Evolutionary conservation across 2,329 filamentous ascomycete species (phyloP).

Genomic region (Fusarium devonianum): DNA sequence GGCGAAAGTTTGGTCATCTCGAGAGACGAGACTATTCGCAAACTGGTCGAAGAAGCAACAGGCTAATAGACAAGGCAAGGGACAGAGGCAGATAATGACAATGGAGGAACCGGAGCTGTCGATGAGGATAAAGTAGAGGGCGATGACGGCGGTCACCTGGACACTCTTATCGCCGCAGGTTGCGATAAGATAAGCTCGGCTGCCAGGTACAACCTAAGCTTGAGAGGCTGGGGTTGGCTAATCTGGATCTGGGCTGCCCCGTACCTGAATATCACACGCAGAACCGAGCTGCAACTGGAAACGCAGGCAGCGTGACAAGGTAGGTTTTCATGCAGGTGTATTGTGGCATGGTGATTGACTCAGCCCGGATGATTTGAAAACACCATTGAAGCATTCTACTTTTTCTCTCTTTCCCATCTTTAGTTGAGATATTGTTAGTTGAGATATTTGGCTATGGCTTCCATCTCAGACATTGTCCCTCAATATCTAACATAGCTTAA

Average conservation of each 20-base stretch:
- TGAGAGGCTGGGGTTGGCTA: background rate
- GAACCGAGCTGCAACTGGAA: background rate
- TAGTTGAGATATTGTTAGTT: slow-evolving; percentile 7
- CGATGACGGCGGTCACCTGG: slow-evolving; percentile 36
- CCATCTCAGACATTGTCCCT: background rate
- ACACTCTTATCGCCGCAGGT: slow-evolving; percentile 2
- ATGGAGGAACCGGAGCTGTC: slow-evolving; percentile 11
- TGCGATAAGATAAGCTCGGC: slow-evolving; percentile 32
- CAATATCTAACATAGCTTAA: too few species aligned
- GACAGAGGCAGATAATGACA: slow-evolving; percentile 4
- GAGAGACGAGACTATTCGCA: slow-evolving; percentile 5
- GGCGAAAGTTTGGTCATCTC: slow-evolving; percentile 56
- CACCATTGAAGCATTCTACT: background rate
- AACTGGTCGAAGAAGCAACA: slow-evolving; percentile 10
- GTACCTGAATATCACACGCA: background rate
- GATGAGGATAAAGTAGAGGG: slow-evolving; percentile 14
- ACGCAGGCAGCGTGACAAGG: too few species aligned
- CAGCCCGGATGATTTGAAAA: slow-evolving; percentile 3
- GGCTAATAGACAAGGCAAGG: background rate
- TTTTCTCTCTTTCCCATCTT: too few species aligned
- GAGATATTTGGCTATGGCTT: background rate
- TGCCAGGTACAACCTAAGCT: background rate
- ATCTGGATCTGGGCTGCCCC: too few species aligned
- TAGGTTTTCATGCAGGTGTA: background rate
- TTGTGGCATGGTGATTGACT: slow-evolving; percentile 26